Percentiles rank a stretch among this genome's conserved stretches.
These are phyloP conservation scores for Fusarium tricinctum DNA, from an alignment of 2,329 filamentous ascomycete species.

Conservation along the genomic window DNA sequence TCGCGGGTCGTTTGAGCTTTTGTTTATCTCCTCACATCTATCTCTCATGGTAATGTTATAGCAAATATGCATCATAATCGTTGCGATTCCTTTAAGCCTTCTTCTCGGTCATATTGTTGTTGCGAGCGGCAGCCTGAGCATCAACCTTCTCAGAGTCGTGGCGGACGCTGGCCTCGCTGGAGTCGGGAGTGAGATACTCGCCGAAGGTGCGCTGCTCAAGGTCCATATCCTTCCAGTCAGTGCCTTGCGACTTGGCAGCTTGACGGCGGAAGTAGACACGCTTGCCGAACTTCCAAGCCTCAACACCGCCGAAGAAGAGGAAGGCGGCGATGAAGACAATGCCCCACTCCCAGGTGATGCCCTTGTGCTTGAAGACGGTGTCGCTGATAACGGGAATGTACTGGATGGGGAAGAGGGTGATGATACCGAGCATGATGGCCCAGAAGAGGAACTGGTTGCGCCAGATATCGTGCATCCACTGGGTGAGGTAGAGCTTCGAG, in stretches of 20 bases:
- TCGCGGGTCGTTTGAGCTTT: constrained; percentile 15
- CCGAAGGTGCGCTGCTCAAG: constrained; percentile 59
- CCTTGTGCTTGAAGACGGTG: constrained; percentile 71
- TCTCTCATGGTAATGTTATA: constrained; percentile 3
- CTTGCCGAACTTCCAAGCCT: constrained; percentile 72
- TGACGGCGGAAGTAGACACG: constrained; percentile 57
- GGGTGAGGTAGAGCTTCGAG: constrained; percentile 71
- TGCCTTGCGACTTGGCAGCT: constrained; percentile 44
- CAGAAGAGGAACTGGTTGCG: constrained; percentile 80
- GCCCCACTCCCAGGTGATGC: constrained; percentile 74
- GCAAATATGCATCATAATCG: background rate
- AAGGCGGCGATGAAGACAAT: constrained; percentile 68
- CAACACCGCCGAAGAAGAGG: constrained; percentile 71
- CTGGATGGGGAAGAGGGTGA: constrained; percentile 65
- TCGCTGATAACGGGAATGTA: constrained; percentile 73
- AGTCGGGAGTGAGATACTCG: constrained; percentile 54
- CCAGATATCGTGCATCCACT: constrained; percentile 78
- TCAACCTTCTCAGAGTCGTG: constrained; percentile 47
- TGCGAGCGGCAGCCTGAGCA: constrained; percentile 17
- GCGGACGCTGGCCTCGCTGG: constrained; percentile 49
- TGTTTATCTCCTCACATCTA: constrained; percentile 9
- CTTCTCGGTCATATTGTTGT: constrained; percentile 33
- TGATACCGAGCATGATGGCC: constrained; percentile 66
- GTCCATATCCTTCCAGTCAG: constrained; percentile 56
- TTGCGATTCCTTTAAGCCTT: constrained; percentile 38